Evolutionary conservation across 2,329 filamentous ascomycete species (phyloP), one percentile per base, ranked within the genome.

Genomic region (Trichoderma harzianum): DNA sequence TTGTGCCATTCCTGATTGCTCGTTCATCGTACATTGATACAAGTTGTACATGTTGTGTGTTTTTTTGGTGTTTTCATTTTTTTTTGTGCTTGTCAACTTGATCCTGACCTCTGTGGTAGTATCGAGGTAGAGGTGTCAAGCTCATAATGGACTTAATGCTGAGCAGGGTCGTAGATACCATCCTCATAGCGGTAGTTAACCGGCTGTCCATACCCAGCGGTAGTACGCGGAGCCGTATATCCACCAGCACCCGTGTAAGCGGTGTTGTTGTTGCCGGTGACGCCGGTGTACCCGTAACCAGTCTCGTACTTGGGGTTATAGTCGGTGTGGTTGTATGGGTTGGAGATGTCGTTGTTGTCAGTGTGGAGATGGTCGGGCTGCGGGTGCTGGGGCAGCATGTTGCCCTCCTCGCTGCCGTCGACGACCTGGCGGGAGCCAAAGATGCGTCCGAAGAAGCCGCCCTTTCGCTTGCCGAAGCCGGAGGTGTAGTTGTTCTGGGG

Each of bases 401-500:
- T 82, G 26, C 78, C 77, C 30, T 78, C 75, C 34, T 79, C 75
- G 30, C 73, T 67, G 5, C 66, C 18, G 43, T 71, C 68, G 21
- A 68, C 70, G 26, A 71, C 73, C 32, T 78, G 78, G 73, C 77
- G 76, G 28, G 78, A 76, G 72, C 82, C 79, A 68, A 83, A 75
- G 69, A 83, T 73, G 57, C 77, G 79, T 70, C 76, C 74, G 47
- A 83, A 77, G 77, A 84, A 79, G 62, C 74, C 74, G 55, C 74
- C 73, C 65, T 76, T 72, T 53, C 74, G 26, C 28, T 30, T 76
- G 71, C 82, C 84, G 74, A 82, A 83, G 75, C 85, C 86, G 34
- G 83, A 86, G 34, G 91, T 93, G 83, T 94, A 94, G 81, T 89
- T 76, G 75, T 82, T 82, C 61, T 77, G 75, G 28, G 80, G 79